A percentile compares a stretch with the other conserved stretches of the same genome.
Evolutionary conservation across 2,329 filamentous ascomycete species (phyloP).

Genomic region (Rhynchosporium secalis): DNA sequence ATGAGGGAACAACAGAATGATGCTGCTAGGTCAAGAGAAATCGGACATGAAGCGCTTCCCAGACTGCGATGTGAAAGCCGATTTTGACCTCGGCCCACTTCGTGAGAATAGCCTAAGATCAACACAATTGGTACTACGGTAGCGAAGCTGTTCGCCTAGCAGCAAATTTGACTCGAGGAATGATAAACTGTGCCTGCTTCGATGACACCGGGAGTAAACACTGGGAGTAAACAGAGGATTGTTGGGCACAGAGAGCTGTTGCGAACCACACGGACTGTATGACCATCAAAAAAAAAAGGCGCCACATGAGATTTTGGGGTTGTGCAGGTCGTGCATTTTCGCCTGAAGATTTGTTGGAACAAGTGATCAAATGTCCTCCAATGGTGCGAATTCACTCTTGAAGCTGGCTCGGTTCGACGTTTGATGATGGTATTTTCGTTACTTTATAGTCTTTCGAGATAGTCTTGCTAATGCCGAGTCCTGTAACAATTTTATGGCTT

Average conservation of each 20-base stretch:
- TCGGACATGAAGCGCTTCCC: not conserved
- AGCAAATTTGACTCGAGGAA: conserved; percentile 19
- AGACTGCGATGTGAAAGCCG: not conserved
- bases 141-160: not conserved
- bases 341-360: too few species aligned
- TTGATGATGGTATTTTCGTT: too few species aligned
- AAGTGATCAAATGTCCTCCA: too few species aligned
- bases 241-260: not conserved
- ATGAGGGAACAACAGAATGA: too few species aligned
- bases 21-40: not conserved
- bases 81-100: conserved; percentile 14
- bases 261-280: not conserved
- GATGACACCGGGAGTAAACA: not conserved
- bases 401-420: too few species aligned
- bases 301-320: not conserved
- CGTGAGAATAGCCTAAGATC: conserved; percentile 3
- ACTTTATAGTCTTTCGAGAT: too few species aligned
- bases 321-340: not conserved
- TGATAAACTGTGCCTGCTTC: conserved; percentile 5
- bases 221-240: not conserved
- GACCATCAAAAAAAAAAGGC: not conserved
- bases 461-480: too few species aligned
- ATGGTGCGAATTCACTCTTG: too few species aligned
- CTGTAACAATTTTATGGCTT: too few species aligned
- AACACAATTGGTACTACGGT: not conserved